A percentile compares a stretch with the other conserved stretches of the same genome.
These are phyloP conservation scores for Jamesozyma hellenica DNA, from an alignment of 805 yeast genomes.

Conservation along the genomic window DNA sequence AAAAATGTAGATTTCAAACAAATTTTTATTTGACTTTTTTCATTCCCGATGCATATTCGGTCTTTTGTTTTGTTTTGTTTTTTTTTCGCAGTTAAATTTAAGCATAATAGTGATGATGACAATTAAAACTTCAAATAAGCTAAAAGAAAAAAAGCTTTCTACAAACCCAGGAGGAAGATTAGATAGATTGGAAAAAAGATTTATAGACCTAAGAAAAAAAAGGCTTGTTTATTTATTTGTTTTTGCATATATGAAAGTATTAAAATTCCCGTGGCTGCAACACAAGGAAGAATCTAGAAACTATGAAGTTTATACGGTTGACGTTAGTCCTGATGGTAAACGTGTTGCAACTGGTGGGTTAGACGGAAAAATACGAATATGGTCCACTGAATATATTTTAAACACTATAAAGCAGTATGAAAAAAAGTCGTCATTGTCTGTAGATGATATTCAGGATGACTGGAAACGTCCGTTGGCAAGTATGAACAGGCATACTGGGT, in stretches of 20 bases:
- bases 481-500: slow-evolving; percentile 94
- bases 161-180: no score
- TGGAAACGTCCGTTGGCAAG: slow-evolving; percentile 58
- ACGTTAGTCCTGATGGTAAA: slow-evolving; percentile 71
- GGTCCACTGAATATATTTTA: slow-evolving; percentile 56
- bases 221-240: no score
- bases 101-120: no score
- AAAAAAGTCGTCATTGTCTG: slow-evolving; percentile 4
- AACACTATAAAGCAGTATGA: slow-evolving; percentile 26
- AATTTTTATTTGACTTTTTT: no score
- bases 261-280: slow-evolving; percentile 64
- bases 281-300: slow-evolving; percentile 70
- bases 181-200: no score
- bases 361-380: slow-evolving; percentile 84
- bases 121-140: no score
- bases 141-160: no score
- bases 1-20: no score
- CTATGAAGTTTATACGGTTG: slow-evolving; percentile 77
- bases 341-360: slow-evolving; percentile 89
- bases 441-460: slow-evolving; percentile 11
- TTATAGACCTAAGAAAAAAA: no score
- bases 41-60: no score
- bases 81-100: no score
- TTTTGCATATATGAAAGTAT: slow-evolving; percentile 40
- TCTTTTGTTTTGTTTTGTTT: no score